phyloP scores from a whole-genome alignment of 2,329 filamentous ascomycete genomes.

The Lecanoromycetidae sp. region DNA sequence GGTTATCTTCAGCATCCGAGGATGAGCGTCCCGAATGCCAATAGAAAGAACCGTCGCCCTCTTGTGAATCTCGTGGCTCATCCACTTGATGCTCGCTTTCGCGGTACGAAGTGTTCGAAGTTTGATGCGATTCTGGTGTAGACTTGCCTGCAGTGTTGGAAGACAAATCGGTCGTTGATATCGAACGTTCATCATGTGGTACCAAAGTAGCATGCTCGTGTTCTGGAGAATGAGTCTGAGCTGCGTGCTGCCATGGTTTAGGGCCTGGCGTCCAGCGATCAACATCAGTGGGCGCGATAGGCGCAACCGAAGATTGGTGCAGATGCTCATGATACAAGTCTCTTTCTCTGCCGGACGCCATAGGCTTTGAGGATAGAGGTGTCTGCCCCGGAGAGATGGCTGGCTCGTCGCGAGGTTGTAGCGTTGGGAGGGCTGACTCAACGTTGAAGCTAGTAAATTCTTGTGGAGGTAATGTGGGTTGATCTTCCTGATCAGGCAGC shows the following conservation, averaged over 20 bases:
- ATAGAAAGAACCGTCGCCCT: conserved; percentile 17
- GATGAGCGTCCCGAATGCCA: conserved; percentile 17
- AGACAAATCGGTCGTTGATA: conserved; percentile 10
- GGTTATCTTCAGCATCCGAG: conserved; percentile 14
- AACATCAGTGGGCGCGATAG: background rate
- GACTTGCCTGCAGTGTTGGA: conserved; percentile 7
- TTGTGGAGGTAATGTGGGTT: conserved; percentile 4
- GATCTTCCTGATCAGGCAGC: background rate
- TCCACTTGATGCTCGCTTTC: conserved; percentile 5
- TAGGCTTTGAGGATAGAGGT: background rate
- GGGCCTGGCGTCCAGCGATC: conserved; percentile 2
- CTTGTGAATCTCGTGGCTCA: background rate
- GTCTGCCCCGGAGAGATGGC: background rate
- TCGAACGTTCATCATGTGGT: conserved; percentile 10
- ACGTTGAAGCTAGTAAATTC: conserved; percentile 11
- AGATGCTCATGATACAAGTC: conserved; percentile 1
- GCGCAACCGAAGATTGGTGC: conserved; percentile 9
- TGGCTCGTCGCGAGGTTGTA: background rate
- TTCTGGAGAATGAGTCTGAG: conserved; percentile 8
- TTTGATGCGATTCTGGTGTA: conserved; percentile 15
- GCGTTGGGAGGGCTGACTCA: conserved; percentile 5
- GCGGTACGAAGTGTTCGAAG: conserved; percentile 14
- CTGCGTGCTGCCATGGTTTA: conserved; percentile 7
- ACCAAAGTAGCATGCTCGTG: conserved; percentile 3
- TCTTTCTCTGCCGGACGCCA: background rate